These are phyloP conservation scores for Aspergillus uvarum DNA, from an alignment of 2,329 filamentous ascomycete genomes.

Conservation along the genomic window DNA sequence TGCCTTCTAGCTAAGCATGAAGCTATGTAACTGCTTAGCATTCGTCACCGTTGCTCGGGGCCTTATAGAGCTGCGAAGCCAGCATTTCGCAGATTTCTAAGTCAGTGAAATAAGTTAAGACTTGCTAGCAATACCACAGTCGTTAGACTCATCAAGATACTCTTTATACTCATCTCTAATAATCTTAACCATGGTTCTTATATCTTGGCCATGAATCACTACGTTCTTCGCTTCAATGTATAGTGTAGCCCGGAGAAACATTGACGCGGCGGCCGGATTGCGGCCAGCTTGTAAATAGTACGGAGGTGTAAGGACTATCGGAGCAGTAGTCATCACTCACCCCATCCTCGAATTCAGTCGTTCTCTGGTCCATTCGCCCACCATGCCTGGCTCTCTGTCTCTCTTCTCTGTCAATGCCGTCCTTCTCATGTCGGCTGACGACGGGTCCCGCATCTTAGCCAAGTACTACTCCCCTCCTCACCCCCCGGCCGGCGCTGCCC, in stretches of 20 bases:
- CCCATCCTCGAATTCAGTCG: constrained; percentile 1
- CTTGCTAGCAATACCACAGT: too few species aligned
- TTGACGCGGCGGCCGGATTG: constrained; percentile 23
- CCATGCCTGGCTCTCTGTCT: constrained; percentile 72
- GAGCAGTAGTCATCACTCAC: constrained; percentile 1
- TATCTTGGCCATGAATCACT: too few species aligned
- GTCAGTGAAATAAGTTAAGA: too few species aligned
- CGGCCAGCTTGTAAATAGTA: constrained; percentile 25
- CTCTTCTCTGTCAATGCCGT: constrained; percentile 76
- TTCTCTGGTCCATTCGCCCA: constrained; percentile 26
- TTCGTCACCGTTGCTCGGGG: too few species aligned
- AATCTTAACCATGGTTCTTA: too few species aligned
- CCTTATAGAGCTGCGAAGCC: too few species aligned
- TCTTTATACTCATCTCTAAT: too few species aligned
- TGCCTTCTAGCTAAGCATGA: too few species aligned
- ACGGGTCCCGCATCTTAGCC: constrained; percentile 85
- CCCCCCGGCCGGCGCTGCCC: constrained; percentile 58
- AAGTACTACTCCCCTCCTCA: constrained; percentile 85
- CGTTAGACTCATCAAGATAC: too few species aligned
- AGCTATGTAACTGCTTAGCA: too few species aligned
- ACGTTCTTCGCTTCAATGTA: too few species aligned
- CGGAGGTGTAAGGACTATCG: constrained; percentile 6
- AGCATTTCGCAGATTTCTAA: too few species aligned
- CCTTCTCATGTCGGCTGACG: constrained; percentile 77
- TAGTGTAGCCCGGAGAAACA: constrained; percentile 21